These are phyloP conservation scores for Hyaloscypha variabilis DNA, from an alignment of 495 filamentous ascomycete genomes.

Conservation along the genomic window DNA sequence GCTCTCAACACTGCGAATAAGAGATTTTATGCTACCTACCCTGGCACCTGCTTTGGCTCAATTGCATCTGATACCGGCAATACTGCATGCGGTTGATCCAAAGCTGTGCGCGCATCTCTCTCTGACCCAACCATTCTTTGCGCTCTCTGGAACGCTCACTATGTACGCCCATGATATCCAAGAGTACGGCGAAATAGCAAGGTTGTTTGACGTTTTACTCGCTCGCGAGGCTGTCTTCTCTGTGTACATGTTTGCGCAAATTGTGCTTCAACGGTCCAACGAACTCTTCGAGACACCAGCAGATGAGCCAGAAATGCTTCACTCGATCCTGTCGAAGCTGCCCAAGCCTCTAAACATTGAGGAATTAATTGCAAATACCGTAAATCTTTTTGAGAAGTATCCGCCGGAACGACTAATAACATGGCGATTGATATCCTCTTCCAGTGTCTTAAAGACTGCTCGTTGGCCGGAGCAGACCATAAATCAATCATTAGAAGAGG, in stretches of 20 bases:
- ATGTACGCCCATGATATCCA: conserved; percentile 96
- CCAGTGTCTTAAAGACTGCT: conserved; percentile 86
- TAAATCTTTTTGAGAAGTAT: conserved; percentile 59
- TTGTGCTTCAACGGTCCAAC: conserved; percentile 74
- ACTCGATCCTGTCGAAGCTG: conserved; percentile 84
- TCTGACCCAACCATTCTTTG: conserved; percentile 84
- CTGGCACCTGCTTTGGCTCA: conserved; percentile 81
- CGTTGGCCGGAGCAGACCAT: conserved; percentile 44
- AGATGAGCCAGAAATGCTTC: conserved; percentile 94
- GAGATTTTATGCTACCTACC: conserved; percentile 96
- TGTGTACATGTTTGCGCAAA: conserved; percentile 89
- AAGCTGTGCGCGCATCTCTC: conserved; percentile 72
- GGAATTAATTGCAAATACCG: conserved; percentile 65
- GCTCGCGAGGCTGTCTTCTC: conserved; percentile 83
- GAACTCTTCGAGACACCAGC: conserved; percentile 80
- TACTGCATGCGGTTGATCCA: conserved; percentile 70
- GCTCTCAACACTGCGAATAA: conserved; percentile 84
- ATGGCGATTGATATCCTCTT: conserved; percentile 71
- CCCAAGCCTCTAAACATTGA: conserved; percentile 86
- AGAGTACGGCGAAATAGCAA: conserved; percentile 81
- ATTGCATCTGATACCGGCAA: conserved; percentile 79
- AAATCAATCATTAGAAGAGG: conserved; percentile 59
- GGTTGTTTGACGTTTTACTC: conserved; percentile 89
- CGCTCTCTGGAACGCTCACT: conserved; percentile 85
- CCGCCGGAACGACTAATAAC: conserved; percentile 75